Percentiles rank a stretch among this genome's conserved stretches.
Evolutionary conservation across 805 yeast species (phyloP).

Genomic region (Kluyveromyces lactis): DNA sequence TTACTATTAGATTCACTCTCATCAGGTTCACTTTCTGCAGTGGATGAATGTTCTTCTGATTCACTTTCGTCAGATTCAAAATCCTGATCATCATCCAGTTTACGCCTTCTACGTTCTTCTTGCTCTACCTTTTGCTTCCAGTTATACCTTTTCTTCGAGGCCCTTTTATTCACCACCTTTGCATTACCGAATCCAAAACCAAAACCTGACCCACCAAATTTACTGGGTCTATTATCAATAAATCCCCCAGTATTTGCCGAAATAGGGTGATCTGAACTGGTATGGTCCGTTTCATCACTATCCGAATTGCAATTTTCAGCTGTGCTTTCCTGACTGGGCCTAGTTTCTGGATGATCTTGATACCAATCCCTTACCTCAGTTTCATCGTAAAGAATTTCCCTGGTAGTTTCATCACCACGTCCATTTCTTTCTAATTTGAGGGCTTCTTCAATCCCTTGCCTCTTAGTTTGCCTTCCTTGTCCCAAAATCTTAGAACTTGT

Average conservation of each 20-base stretch:
- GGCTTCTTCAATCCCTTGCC: slow-evolving; percentile 69
- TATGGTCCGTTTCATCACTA: slow-evolving; percentile 14
- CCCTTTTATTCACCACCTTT: slow-evolving; percentile 32
- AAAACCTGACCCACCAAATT: slow-evolving; percentile 50
- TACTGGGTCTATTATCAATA: slow-evolving; percentile 63
- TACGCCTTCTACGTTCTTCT: slow-evolving; percentile 36
- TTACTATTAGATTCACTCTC: slow-evolving; percentile 28
- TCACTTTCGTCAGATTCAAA: slow-evolving; percentile 32
- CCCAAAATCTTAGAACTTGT: slow-evolving; percentile 76
- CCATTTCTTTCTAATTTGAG: slow-evolving; percentile 65
- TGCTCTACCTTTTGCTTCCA: slow-evolving; percentile 59
- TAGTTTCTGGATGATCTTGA: slow-evolving; percentile 22
- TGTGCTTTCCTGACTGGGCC: not conserved
- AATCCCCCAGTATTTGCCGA: slow-evolving; percentile 33
- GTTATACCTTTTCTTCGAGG: slow-evolving; percentile 49
- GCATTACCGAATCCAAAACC: slow-evolving; percentile 64
- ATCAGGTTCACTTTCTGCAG: slow-evolving; percentile 17
- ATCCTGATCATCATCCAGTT: slow-evolving; percentile 53
- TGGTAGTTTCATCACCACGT: slow-evolving; percentile 50
- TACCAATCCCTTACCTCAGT: slow-evolving; percentile 58
- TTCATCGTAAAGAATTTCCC: slow-evolving; percentile 61
- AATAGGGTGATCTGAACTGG: slow-evolving; percentile 17
- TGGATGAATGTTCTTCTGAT: slow-evolving; percentile 16
- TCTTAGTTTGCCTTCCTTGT: slow-evolving; percentile 56
- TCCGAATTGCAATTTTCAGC: slow-evolving; percentile 5